These are phyloP conservation scores for Colletotrichum tabaci DNA, from an alignment of 2,329 filamentous ascomycete genomes.

Conservation along the genomic window DNA sequence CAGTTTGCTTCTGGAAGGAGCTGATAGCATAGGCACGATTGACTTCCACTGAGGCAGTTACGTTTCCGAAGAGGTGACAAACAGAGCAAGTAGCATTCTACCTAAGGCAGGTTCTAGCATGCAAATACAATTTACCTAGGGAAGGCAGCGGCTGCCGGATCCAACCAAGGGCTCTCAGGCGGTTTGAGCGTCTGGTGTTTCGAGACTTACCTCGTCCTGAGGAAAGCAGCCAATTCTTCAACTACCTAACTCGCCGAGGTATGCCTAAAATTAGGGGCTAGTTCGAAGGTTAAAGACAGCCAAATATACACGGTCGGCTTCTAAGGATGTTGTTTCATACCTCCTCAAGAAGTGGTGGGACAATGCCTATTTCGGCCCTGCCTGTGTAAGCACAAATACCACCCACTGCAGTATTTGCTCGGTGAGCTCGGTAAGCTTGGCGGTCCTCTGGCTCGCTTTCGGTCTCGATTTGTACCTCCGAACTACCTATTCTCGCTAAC, in stretches of 20 bases:
- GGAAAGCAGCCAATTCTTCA: background rate
- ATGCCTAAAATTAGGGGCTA: background rate
- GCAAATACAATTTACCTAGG: too few relatives aligned
- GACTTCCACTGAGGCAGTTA: background rate
- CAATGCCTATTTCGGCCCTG: background rate
- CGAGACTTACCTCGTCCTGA: background rate
- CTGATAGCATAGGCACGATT: background rate
- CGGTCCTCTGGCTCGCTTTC: background rate
- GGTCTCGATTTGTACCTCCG: background rate
- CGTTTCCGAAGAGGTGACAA: background rate
- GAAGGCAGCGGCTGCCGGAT: background rate
- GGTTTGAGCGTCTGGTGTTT: background rate
- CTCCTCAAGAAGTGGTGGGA: background rate
- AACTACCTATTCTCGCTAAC: too few relatives aligned
- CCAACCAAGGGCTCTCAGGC: background rate
- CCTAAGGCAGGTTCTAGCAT: background rate
- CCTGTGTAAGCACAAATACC: background rate
- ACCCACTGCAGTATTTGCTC: background rate
- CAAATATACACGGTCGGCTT: background rate
- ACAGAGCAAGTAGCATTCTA: background rate
- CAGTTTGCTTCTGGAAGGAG: constrained; percentile 2
- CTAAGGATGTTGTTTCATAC: background rate
- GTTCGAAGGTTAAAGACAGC: background rate
- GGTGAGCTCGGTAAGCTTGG: background rate
- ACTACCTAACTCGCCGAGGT: background rate